Percentiles rank a stretch among this genome's conserved stretches.
Conservation (phyloP, 148 eudicot genomes). For the Cornus kousa region DNA sequence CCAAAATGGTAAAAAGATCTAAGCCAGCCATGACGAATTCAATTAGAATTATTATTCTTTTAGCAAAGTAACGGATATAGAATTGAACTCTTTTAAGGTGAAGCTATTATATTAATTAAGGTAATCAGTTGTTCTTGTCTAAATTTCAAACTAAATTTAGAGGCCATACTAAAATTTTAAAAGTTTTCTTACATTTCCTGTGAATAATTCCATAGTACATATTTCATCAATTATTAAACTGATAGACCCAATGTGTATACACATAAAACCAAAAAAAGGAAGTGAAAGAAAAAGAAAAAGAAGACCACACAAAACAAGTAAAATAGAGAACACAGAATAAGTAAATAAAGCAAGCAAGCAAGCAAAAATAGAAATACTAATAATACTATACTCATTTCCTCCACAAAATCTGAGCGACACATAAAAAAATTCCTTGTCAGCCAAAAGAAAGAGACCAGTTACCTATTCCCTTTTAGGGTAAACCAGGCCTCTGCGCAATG, state of each 20-base stretch:
- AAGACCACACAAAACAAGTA: background rate
- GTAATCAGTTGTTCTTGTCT: background rate
- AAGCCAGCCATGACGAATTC: too few relatives aligned
- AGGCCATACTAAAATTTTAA: background rate
- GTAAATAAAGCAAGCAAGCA: background rate
- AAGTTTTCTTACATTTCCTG: background rate
- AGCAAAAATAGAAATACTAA: background rate
- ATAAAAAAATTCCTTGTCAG: background rate
- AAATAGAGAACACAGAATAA: background rate
- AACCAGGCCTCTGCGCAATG: constrained; percentile 82
- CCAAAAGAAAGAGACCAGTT: background rate
- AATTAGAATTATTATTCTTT: too few relatives aligned
- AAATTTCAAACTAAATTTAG: background rate
- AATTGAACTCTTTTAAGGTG: too few relatives aligned
- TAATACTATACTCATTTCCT: background rate
- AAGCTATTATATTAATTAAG: too few relatives aligned
- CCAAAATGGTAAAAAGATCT: too few relatives aligned
- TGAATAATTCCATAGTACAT: background rate
- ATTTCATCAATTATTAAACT: background rate
- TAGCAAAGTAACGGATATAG: too few relatives aligned
- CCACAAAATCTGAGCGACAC: background rate
- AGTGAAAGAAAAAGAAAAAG: background rate
- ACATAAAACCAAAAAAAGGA: too few relatives aligned
- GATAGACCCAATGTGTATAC: too few relatives aligned
- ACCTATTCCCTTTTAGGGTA: constrained; percentile 43